Evolutionary conservation across 2,329 filamentous ascomycete genomes (phyloP), one percentile per base, ranked within the genome.

Genomic region (Cadophora gregata): DNA sequence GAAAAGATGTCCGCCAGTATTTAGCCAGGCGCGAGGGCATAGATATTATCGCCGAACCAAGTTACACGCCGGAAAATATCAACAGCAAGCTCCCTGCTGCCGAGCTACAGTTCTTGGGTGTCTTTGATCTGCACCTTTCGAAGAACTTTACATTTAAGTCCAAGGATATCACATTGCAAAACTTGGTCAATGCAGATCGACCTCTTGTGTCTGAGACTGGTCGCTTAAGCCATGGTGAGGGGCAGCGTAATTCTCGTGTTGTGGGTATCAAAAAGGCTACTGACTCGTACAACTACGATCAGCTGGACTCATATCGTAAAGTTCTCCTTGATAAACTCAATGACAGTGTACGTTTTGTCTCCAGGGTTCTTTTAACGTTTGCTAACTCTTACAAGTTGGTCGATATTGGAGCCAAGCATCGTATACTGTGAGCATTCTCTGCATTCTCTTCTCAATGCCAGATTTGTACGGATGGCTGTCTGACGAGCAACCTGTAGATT

Each of bases 321-420:
- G 21, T 19, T 19, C 36, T 70, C 16, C 53, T 70, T 45, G 47
- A 27, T 14, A 56, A 31, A 24, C 24, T 70, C 16, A 69, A 70
- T 60, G 69, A 71, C 27, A 71, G 69, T 36, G 69, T 68, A 56
- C 24, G 69, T 61, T 4, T 5, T 21, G 1, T 21, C 8, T 4
- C 7, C 4, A 1, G 19, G 6, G 42, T n/a, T 21, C 42, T 53
- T 42, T 1, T 21, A n/a, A 24, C 14, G 5, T 47, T 47, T 19
- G 36, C 59, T 66, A 53, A 65, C 21, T 9, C 8, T 9, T 24
- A 27, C 31, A 21, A 72, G 71, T 45, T 71, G 45, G 71, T 71
- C 45, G 71, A 72, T 56, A 64, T 67, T 4, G 68, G 59, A 36
- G 64, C 58, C 4, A 71, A 67, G 27, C 55, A 72, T 64, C 67